Conservation (phyloP, 345 rosid species). For the Pistacia integerrima region DNA sequence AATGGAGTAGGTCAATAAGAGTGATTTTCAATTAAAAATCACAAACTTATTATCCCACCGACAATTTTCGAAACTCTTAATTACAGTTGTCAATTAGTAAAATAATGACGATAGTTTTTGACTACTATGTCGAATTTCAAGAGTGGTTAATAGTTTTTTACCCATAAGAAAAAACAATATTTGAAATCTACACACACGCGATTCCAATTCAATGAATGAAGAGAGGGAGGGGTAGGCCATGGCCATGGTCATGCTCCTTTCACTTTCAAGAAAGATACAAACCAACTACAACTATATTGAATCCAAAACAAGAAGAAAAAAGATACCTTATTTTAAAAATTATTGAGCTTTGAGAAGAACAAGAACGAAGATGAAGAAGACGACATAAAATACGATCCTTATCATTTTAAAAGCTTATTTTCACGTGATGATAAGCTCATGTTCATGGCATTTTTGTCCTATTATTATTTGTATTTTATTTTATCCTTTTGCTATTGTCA, state of each 20-base stretch:
- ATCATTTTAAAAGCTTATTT: constrained; percentile 37
- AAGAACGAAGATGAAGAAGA: not conserved
- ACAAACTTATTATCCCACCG: too few species aligned
- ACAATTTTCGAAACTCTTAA: too few species aligned
- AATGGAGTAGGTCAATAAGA: too few species aligned
- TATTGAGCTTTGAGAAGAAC: not conserved
- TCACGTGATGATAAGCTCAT: constrained; percentile 45
- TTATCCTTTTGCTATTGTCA: not conserved
- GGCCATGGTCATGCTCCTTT: not conserved
- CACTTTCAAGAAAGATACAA: constrained; percentile 32
- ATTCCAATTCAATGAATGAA: constrained; percentile 27
- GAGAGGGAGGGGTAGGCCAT: constrained; percentile 2
- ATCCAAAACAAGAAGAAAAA: constrained; percentile 23
- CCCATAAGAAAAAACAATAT: too few species aligned
- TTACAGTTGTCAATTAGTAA: too few species aligned
- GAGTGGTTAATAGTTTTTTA: too few species aligned
- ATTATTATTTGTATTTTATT: not conserved
- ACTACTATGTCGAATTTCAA: too few species aligned
- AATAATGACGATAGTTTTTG: too few species aligned
- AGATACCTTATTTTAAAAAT: constrained; percentile 18
- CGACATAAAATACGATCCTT: constrained; percentile 8
- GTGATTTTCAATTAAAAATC: too few species aligned
- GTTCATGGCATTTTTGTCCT: constrained; percentile 31
- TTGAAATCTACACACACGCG: too few species aligned
- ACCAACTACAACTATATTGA: constrained; percentile 31